Evolutionary conservation across 306 rosid species (phyloP), one percentile per base, ranked within the genome.

Genomic region (Ziziphus jujuba): DNA sequence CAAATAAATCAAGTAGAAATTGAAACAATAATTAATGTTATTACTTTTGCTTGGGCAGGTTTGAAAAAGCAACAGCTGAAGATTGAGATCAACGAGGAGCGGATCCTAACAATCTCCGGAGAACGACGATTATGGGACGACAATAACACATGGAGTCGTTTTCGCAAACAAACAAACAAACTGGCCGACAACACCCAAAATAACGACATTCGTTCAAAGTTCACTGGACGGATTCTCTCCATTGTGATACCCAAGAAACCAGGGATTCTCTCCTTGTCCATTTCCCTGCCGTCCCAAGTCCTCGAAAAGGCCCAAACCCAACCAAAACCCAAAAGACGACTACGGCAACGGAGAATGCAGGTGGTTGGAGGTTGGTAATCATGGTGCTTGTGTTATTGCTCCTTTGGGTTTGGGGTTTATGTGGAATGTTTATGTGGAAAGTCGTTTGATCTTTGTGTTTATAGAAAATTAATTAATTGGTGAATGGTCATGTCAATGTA

Each of bases 121-220:
- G 83, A 88, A 77, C 84, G 72, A 49, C 78, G 72, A n/a, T n/a
- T n/a, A n/a, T n/a, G n/a, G n/a, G n/a, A n/a, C n/a, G n/a, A n/a
- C n/a, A n/a, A n/a, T n/a, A n/a, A n/a, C n/a, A n/a, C n/a, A n/a
- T 81, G 87, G 89, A 67, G 63, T 62, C 91, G 89, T 57, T 85
- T 88, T 74, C 73, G 33, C 17, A 88, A 83, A 71, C 91, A 83
- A 62, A 53, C 79, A 1, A 81, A n/a, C n/a, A n/a, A 56, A 36
- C 70, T 85, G 21, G 21, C 85, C 31, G 73, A 67, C 22, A 69
- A 77, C 7, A 75, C 72, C 38, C 31, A 48, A 35, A 17, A 22
- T 10, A 48, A 64, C 24, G 67, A 45, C 31, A 54, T 85, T 43
- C 70, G 76, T 8, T 91, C 95, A 24, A 88, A 79, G 65, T 76